Conservation (phyloP, 2,329 filamentous ascomycete species). For the Kalaharituber pfeilii region DNA sequence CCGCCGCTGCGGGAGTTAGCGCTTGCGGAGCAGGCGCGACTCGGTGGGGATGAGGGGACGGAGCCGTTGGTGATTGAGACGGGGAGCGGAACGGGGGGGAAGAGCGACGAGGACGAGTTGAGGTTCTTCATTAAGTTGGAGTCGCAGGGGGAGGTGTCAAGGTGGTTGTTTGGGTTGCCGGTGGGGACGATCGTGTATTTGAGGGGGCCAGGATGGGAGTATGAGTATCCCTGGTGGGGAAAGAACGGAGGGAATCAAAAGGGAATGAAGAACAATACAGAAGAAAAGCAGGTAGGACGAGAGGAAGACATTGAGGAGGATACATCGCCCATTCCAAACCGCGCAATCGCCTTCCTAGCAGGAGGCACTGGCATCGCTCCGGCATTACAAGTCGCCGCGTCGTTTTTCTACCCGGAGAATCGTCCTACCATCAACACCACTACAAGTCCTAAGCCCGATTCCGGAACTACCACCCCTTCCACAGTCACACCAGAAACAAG, state of each 20-base stretch:
- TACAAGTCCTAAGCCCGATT: no score
- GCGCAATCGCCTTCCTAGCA: slow-evolving; percentile 56
- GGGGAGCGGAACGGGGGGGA: slow-evolving; percentile 46
- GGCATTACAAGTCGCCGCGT: slow-evolving; percentile 60
- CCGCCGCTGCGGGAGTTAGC: slow-evolving; percentile 34
- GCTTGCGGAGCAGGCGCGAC: slow-evolving; percentile 19
- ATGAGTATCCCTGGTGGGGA: slow-evolving; percentile 32
- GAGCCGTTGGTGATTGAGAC: slow-evolving; percentile 65
- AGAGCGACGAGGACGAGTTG: slow-evolving; percentile 31
- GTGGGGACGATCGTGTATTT: slow-evolving; percentile 51
- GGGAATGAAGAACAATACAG: not conserved
- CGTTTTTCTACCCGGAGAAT: slow-evolving; percentile 34
- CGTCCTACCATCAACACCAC: not conserved
- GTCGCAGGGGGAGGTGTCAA: slow-evolving; percentile 66
- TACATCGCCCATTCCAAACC: not conserved
- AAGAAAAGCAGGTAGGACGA: slow-evolving; percentile 28
- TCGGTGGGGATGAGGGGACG: slow-evolving; percentile 35
- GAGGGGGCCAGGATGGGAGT: slow-evolving; percentile 61
- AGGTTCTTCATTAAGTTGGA: slow-evolving; percentile 66
- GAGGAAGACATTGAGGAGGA: slow-evolving; percentile 29
- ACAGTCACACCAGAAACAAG: slow-evolving; percentile 25
- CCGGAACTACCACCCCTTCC: not conserved
- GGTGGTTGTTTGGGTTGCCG: slow-evolving; percentile 51
- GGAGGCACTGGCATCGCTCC: slow-evolving; percentile 87
- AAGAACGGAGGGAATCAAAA: not conserved